Evolutionary conservation across 2,329 filamentous ascomycete genomes (phyloP), one percentile per base, ranked within the genome.

Genomic region (Ophiostoma triangulosporum): DNA sequence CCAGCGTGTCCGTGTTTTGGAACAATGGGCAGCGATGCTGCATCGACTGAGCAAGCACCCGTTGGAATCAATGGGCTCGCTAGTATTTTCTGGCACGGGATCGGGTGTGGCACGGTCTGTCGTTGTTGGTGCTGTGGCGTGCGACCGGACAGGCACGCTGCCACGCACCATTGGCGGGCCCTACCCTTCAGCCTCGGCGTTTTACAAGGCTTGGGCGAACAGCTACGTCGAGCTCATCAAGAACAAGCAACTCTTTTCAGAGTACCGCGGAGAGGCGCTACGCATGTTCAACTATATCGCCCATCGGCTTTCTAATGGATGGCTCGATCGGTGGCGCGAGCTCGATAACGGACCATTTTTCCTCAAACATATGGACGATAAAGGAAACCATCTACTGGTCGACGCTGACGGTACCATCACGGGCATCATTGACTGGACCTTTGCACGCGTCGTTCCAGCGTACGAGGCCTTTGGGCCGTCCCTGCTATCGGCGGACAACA

Each of bases 331-430:
- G n/a, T n/a, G n/a, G n/a, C n/a, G n/a, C n/a, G n/a, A n/a, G n/a
- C 76, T 32, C 5, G 15, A n/a, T 73, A 68, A 6, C 70, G 70
- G 1, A 70, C 66, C 67, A 6, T 54, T 54, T 22, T 51, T 48
- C 20, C 38, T 48, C 15, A 29, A 22, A 11, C 53, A 54, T 40
- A 3, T 32, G 12, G 53, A 54, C 48, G 53, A 54, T 40, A 54
- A 48, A 17, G 53, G 48, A n/a, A 49, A 54, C 32, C 53, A 54
- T 20, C n/a, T 54, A 6, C 24, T 54, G 1, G 53, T 54, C 14
- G 49, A 54, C 15, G 26, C 35, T 17, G 26, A 40, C 12, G 40
- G 22, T 32, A 51, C 24, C 26, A 51, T 54, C 20, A 43, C 33
- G 2, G 53, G 53, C 11, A 22, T 51, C 31, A 54, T 54, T 9